phyloP scores from a whole-genome alignment of 2,329 filamentous ascomycete species.

The Talaromyces sp. region DNA sequence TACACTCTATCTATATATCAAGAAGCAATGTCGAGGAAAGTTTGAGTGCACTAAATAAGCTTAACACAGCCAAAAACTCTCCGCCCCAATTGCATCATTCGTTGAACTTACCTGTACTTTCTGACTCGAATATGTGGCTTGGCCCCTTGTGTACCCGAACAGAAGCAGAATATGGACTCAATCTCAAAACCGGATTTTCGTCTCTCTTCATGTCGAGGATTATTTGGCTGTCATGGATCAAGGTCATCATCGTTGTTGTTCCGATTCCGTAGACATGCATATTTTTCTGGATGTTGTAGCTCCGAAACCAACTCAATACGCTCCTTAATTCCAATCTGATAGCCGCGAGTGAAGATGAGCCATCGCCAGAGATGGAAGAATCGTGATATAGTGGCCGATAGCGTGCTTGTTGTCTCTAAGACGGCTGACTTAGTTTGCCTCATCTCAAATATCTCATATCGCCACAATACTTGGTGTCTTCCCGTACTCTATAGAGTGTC shows the following conservation, averaged over 20 bases:
- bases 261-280: neutral
- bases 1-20: neutral
- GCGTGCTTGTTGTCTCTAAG: too few relatives aligned
- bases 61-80: neutral
- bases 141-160: neutral
- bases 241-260: neutral
- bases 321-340: neutral
- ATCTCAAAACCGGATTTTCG: neutral
- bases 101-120: neutral
- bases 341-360: too few relatives aligned
- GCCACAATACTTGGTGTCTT: neutral
- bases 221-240: neutral
- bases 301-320: neutral
- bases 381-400: too few relatives aligned
- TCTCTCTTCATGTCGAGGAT: neutral
- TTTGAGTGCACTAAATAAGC: neutral
- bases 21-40: neutral
- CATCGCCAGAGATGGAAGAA: too few relatives aligned
- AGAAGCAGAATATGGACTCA: neutral
- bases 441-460: neutral
- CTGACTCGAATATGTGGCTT: neutral
- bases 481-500: neutral
- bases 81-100: neutral
- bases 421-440: too few relatives aligned
- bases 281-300: neutral